Conservation (phyloP, 176 grass and related monocot genomes). For the Tuctoria greenei region DNA sequence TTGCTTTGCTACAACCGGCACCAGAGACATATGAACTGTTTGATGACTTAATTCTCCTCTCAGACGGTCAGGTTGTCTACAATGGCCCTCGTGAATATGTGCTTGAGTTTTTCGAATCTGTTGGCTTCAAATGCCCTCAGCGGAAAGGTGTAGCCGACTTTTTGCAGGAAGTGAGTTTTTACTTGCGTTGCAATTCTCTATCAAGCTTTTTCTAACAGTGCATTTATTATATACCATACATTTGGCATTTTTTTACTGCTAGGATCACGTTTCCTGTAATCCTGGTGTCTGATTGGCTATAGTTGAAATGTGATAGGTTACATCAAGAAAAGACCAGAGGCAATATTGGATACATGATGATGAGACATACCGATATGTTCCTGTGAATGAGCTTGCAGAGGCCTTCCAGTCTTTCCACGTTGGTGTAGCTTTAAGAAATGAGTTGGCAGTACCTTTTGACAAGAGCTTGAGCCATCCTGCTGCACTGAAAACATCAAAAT, state of each 20-base stretch:
- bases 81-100: conserved; percentile 70
- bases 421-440: conserved; percentile 43
- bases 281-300: conserved; percentile 4
- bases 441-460: conserved; percentile 61
- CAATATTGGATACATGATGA: conserved; percentile 72
- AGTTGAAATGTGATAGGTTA: conserved; percentile 48
- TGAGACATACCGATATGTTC: conserved; percentile 56
- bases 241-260: neutral
- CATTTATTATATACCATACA: neutral
- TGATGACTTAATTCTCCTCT: conserved; percentile 84
- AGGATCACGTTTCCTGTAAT: conserved; percentile 1
- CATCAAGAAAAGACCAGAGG: conserved; percentile 77
- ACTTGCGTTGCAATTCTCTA: neutral
- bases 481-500: conserved; percentile 59
- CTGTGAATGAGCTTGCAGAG: conserved; percentile 68
- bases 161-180: conserved; percentile 61
- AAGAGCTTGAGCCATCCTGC: conserved; percentile 63
- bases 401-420: conserved; percentile 70
- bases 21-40: conserved; percentile 83
- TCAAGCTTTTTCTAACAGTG: conserved; percentile 2
- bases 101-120: conserved; percentile 64
- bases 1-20: conserved; percentile 75
- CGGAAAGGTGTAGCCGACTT: conserved; percentile 80
- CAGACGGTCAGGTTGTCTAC: conserved; percentile 71
- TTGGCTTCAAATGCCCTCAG: conserved; percentile 74